These are phyloP conservation scores for Saprolegnia parasitica DNA, from an alignment of 352 stramenopile genomes.

Conservation along the genomic window DNA sequence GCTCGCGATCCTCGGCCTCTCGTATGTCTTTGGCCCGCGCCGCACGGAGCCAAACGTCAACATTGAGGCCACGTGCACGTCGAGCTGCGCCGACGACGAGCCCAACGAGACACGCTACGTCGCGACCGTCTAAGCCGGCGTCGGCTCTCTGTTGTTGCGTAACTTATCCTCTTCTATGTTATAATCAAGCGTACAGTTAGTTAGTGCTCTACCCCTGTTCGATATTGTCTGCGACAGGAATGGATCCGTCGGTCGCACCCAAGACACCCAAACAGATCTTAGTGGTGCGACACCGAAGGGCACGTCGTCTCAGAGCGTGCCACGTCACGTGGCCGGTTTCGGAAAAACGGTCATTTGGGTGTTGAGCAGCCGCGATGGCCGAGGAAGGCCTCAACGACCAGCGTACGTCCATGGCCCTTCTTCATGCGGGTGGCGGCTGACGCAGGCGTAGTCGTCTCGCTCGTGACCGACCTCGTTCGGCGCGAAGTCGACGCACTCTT, in stretches of 20 bases:
- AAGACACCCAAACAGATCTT: not conserved
- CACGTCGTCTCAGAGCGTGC: not conserved
- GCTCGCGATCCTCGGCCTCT: constrained; percentile 4
- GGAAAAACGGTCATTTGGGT: too few relatives aligned
- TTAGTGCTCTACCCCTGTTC: too few relatives aligned
- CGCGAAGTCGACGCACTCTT: constrained; percentile 60
- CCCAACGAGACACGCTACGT: not conserved
- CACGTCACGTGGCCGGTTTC: too few relatives aligned
- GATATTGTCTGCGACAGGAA: too few relatives aligned
- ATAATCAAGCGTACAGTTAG: not conserved
- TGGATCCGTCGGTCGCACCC: too few relatives aligned
- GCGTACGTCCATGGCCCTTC: not conserved
- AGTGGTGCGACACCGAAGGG: not conserved
- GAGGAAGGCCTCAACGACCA: constrained; percentile 13
- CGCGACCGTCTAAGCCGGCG: not conserved
- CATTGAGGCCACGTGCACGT: constrained; percentile 4
- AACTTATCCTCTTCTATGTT: not conserved
- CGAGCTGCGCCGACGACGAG: not conserved
- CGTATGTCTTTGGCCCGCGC: constrained; percentile 7
- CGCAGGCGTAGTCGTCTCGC: constrained; percentile 4
- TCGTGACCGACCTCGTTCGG: constrained; percentile 52
- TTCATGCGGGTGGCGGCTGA: not conserved
- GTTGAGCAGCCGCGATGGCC: not conserved
- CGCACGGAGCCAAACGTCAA: not conserved
- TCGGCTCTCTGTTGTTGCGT: not conserved